Conservation (phyloP, 208 protist species). For the Acanthamoeba royreba region DNA sequence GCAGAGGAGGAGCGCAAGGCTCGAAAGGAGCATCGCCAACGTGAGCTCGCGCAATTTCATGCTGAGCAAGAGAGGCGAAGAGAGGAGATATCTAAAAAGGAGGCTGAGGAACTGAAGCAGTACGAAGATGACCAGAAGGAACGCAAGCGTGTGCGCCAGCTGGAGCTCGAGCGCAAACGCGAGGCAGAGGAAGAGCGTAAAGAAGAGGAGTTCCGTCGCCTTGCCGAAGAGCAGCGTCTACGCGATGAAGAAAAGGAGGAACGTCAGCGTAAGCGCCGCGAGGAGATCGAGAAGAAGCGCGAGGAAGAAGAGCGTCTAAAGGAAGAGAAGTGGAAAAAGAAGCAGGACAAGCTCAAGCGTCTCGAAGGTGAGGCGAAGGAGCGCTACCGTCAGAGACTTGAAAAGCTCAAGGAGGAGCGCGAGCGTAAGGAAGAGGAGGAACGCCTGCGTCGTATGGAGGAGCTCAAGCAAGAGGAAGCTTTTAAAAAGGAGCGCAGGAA, state of each 20-base stretch:
- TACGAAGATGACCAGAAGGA: background rate
- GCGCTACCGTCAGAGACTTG: background rate
- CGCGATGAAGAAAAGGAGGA: background rate
- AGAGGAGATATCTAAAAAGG: background rate
- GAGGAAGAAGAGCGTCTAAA: background rate
- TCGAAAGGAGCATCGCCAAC: background rate
- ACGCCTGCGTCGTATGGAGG: background rate
- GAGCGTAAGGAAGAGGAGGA: background rate
- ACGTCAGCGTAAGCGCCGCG: background rate
- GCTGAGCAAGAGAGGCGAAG: constrained; percentile 27
- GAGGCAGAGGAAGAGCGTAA: background rate
- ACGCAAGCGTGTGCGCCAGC: background rate
- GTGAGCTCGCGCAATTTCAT: background rate
- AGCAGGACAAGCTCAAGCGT: background rate
- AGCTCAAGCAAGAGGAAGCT: background rate
- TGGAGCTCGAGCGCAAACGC: background rate
- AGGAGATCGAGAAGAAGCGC: background rate
- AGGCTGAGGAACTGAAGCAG: background rate
- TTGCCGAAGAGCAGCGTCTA: background rate
- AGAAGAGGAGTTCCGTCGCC: background rate
- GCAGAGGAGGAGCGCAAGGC: constrained; percentile 12
- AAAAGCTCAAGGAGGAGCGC: background rate
- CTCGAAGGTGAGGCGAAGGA: background rate
- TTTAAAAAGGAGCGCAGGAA: background rate
- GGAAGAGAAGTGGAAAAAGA: background rate